These are phyloP conservation scores for Vitellaria paradoxa DNA, from an alignment of 179 eudicot species.

Conservation along the genomic window DNA sequence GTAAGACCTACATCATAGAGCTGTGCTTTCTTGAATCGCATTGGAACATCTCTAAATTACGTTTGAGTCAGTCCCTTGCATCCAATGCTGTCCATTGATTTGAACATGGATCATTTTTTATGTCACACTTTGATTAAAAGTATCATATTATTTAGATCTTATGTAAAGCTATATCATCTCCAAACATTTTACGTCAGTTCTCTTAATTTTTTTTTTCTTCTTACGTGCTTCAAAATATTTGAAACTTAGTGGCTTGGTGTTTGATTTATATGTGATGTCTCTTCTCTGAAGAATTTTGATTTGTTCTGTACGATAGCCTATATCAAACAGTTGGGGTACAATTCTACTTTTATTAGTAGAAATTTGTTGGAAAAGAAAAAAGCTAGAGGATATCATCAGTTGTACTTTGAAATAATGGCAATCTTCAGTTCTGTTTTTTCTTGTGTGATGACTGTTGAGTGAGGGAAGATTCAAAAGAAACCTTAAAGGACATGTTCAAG, in stretches of 20 bases:
- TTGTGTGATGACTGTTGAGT: background rate
- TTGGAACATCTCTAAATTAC: background rate
- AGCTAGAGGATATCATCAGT: background rate
- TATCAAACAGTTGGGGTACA: background rate
- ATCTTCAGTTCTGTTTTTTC: background rate
- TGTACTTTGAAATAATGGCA: background rate
- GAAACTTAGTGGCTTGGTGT: background rate
- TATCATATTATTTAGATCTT: background rate
- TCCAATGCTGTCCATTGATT: background rate
- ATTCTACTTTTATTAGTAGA: background rate
- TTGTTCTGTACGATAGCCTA: background rate
- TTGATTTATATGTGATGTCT: background rate
- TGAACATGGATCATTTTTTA: background rate
- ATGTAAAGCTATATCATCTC: background rate
- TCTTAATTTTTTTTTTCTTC: background rate
- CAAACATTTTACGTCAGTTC: background rate
- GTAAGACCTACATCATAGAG: background rate
- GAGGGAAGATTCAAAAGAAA: background rate
- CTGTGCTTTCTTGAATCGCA: background rate
- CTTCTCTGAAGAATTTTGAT: background rate
- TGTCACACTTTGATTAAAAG: background rate
- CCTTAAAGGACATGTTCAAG: background rate
- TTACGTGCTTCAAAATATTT: background rate
- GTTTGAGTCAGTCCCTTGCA: background rate
- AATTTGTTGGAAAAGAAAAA: background rate